phyloP scores from a whole-genome alignment of 441 rosid species.

The Isatis lusitanica region DNA sequence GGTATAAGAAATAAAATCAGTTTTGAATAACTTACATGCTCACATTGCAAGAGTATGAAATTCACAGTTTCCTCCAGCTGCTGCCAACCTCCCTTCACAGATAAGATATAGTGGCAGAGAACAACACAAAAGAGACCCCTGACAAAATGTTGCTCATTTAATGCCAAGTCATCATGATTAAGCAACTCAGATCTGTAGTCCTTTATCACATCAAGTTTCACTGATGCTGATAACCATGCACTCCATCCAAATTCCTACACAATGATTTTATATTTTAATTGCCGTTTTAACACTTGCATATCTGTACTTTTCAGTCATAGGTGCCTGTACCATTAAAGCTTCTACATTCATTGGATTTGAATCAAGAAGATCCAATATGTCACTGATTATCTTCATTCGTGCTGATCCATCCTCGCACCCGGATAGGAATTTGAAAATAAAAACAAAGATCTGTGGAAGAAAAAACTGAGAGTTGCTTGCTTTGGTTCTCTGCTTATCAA shows the following conservation, averaged over 20 bases:
- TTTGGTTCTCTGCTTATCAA: constrained; percentile 69
- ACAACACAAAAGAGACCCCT: constrained; percentile 79
- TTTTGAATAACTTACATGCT: constrained; percentile 59
- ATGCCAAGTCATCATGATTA: constrained; percentile 46
- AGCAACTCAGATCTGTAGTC: constrained; percentile 52
- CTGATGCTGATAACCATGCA: constrained; percentile 80
- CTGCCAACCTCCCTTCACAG: constrained; percentile 99
- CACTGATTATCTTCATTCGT: constrained; percentile 74
- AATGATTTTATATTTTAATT: constrained; percentile 35
- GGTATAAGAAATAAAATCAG: background rate
- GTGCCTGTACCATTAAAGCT: constrained; percentile 78
- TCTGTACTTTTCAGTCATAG: constrained; percentile 18
- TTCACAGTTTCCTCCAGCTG: constrained; percentile 91
- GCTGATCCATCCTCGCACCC: constrained; percentile 62
- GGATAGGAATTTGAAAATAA: constrained; percentile 79
- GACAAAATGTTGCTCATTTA: constrained; percentile 67
- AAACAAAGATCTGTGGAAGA: constrained; percentile 83
- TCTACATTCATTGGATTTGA: constrained; percentile 91
- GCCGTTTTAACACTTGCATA: constrained; percentile 15
- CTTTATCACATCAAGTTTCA: constrained; percentile 72
- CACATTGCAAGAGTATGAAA: constrained; percentile 70
- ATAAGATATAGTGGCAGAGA: constrained; percentile 83
- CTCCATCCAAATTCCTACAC: constrained; percentile 93
- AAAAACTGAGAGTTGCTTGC: constrained; percentile 70
- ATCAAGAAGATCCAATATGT: constrained; percentile 89